Base-by-base conservation (phyloP, 2,329 filamentous ascomycete species). In the Bipolaris zeicola region DNA sequence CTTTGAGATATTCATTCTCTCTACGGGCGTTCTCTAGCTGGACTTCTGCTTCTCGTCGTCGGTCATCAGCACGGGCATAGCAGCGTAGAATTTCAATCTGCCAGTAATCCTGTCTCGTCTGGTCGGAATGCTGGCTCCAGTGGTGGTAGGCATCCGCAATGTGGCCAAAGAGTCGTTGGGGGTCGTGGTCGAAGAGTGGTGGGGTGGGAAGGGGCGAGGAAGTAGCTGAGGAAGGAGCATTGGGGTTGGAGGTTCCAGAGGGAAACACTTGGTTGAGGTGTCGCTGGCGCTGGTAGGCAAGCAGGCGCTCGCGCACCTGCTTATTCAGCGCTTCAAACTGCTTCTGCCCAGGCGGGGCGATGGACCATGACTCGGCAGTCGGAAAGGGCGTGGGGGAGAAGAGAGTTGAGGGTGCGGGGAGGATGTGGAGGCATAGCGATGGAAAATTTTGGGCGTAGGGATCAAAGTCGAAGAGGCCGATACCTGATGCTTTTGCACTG, bases 371-470 rank as follows among this genome's bases (percentile, higher is more conserved):
- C 3, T 88, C 86, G 18, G 86, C 82, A 0, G 89, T 91, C 1
- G 92, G 82, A 68, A 96, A 89, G 28, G 92, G 91, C 6, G 89
- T 91, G 0, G 88, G 85, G 8, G 91, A 89, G 78, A 93, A 94
- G 6, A 97, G 81, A 0, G 91, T 95, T 3, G 91, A 88, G 3
- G 93, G 92, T 8, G 90, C 83, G 34, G 89, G 86, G 1, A 98
- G 85, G 63, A 94, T 89, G 61, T 89, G 90, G 10, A 97, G 84
- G 34, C 89, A 92, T 38, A 98, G 83, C 6, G 90, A 88, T 6
- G 93, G 92, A 68, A 96, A 97, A 57, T 92, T 92, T 72, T 96
- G 86, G 5, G 89, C 83, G 58, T 93, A 85, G 33, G 94, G 89
- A 64, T 97, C 91, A 77, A 96, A 96, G 63, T 94, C 90, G 73